Evolutionary conservation across 495 filamentous ascomycete species (phyloP).

Genomic region (Parathielavia hyrcaniae): DNA sequence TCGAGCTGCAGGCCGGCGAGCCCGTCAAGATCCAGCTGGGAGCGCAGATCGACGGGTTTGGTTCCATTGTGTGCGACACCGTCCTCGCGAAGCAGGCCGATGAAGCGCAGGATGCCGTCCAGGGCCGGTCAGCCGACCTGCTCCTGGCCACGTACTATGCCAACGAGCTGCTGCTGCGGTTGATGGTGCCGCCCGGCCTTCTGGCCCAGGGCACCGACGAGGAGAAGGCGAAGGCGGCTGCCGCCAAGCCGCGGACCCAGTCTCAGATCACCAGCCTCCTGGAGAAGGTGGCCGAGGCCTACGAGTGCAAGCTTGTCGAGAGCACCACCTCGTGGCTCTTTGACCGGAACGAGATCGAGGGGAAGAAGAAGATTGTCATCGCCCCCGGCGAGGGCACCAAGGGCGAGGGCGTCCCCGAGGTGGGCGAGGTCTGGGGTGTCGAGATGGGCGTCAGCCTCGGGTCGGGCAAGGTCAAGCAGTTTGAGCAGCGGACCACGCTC

Average conservation of each 20-base stretch:
- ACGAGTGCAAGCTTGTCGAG: constrained; percentile 90
- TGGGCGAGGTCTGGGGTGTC: constrained; percentile 96
- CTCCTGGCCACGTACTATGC: constrained; percentile 88
- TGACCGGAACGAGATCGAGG: constrained; percentile 94
- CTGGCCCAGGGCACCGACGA: constrained; percentile 79
- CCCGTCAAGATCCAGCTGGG: constrained; percentile 93
- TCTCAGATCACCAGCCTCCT: constrained; percentile 75
- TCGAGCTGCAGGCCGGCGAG: constrained; percentile 73
- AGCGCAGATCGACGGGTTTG: constrained; percentile 96
- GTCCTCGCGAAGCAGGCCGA: constrained; percentile 62
- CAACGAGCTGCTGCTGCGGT: constrained; percentile 85
- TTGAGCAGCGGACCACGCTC: constrained; percentile 79
- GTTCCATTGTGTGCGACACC: constrained; percentile 92
- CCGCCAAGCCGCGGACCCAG: constrained; percentile 73
- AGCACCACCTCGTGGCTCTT: constrained; percentile 96
- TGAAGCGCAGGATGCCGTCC: constrained; percentile 51
- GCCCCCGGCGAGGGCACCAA: constrained; percentile 78
- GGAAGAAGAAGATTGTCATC: constrained; percentile 95
- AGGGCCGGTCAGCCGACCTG: constrained; percentile 75
- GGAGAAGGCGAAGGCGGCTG: constrained; percentile 86
- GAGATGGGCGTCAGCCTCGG: constrained; percentile 90
- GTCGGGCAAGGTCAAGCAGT: constrained; percentile 85
- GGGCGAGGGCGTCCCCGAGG: constrained; percentile 82
- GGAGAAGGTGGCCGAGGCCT: constrained; percentile 85
- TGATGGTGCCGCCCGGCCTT: constrained; percentile 84